These are phyloP conservation scores for Kentomonas sorsogonicus DNA, from an alignment of 208 protist species.

Conservation along the genomic window DNA sequence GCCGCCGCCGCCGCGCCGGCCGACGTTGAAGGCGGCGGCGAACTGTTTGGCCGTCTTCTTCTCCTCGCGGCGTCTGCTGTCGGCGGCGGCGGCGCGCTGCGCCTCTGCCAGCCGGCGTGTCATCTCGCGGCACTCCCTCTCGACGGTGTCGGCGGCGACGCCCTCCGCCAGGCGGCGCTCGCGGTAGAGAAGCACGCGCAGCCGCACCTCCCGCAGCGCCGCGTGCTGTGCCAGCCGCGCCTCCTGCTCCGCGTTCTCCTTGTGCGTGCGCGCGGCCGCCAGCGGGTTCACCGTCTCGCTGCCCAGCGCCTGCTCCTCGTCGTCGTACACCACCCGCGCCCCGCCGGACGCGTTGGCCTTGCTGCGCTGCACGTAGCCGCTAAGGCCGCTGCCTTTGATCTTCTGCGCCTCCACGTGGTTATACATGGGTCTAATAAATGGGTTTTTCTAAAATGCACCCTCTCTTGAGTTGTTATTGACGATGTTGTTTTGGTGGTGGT, in stretches of 20 bases:
- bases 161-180: constrained; percentile 50
- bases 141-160: constrained; percentile 34
- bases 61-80: constrained; percentile 25
- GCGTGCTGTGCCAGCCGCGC: constrained; percentile 46
- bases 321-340: constrained; percentile 15
- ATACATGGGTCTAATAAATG: constrained; percentile 46
- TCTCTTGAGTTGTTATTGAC: neutral
- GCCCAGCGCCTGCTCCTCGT: constrained; percentile 17
- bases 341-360: constrained; percentile 27
- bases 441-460: neutral
- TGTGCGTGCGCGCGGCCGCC: constrained; percentile 40
- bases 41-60: constrained; percentile 70
- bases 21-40: constrained; percentile 65
- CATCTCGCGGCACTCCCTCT: constrained; percentile 62
- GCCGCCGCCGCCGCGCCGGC: no score
- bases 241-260: constrained; percentile 66
- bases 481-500: neutral
- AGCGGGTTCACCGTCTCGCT: constrained; percentile 61
- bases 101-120: constrained; percentile 34
- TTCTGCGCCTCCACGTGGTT: constrained; percentile 57
- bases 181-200: constrained; percentile 64
- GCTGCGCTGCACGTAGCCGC: constrained; percentile 84
- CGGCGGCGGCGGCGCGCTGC: constrained; percentile 20
- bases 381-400: constrained; percentile 79
- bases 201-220: constrained; percentile 42